Base-by-base conservation (phyloP, 192 early-diverging fungal species). In the Globomyces pollinis-pini region DNA sequence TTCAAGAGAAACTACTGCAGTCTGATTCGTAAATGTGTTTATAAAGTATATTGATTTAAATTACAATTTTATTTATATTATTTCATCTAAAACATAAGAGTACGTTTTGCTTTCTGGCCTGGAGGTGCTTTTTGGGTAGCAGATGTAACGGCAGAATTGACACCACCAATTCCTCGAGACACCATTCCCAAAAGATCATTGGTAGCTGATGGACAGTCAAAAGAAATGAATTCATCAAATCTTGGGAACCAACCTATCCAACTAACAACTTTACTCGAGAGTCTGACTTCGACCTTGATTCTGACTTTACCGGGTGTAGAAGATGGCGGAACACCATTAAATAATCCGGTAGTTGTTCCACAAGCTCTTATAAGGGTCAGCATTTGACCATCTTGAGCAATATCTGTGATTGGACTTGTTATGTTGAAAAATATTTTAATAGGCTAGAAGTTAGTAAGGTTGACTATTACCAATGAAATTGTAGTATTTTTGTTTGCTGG, bases 401-500 rank as follows among this genome's bases (percentile, higher is more conserved):
- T 34, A 16, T 11, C 12, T 15, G 12, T 11, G 21, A 52, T 15
- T 36, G 50, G 50, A 31, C 16, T 5, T n/a, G 12, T 8, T 5
- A 20, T 20, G 6, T 16, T n/a, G 26, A 52, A 52, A 15, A n/a
- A 36, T 6, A 52, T 31, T 6, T 34, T 52, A 23, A 52, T 23
- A 31, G 50, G 50, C 41, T n/a, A n/a, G n/a, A n/a, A n/a, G n/a
- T n/a, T n/a, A n/a, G n/a, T n/a, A n/a, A n/a, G n/a, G n/a, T n/a
- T n/a, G n/a, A n/a, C n/a, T n/a, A n/a, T n/a, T n/a, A n/a, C n/a
- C 15, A 52, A 23, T 16, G 50, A 23, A 24, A 52, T 23, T 11
- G 50, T 29, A 36, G 50, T 52, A 36, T 52, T 52, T 52, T 8
- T 15, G 21, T 16, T 16, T 8, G 50, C 13, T n/a, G 50, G 50